Conservation (phyloP, 805 yeast genomes). For the Komagataella mondaviorum region DNA sequence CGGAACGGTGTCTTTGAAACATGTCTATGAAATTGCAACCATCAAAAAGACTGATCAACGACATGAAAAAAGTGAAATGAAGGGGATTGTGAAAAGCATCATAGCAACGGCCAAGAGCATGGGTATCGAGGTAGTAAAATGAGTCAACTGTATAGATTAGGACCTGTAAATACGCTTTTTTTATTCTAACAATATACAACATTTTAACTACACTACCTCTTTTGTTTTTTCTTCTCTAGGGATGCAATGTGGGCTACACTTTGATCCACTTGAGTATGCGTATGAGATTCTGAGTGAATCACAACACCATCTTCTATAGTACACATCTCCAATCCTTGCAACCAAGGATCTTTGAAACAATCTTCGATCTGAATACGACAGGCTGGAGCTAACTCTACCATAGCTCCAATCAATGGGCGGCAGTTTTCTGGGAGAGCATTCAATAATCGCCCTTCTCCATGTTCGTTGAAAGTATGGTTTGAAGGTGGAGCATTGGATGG, state of each 20-base stretch:
- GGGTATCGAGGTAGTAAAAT: constrained; percentile 75
- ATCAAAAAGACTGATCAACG: constrained; percentile 79
- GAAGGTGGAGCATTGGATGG: background rate
- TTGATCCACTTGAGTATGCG: constrained; percentile 83
- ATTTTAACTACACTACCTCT: background rate
- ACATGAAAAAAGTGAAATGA: constrained; percentile 56
- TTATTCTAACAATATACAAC: background rate
- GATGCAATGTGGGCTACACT: constrained; percentile 93
- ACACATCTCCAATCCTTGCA: constrained; percentile 55
- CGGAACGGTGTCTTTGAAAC: constrained; percentile 55
- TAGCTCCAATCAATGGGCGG: constrained; percentile 51
- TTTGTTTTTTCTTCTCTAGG: constrained; percentile 68
- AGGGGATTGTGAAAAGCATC: constrained; percentile 69
- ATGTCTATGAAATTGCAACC: constrained; percentile 88
- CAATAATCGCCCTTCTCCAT: constrained; percentile 61
- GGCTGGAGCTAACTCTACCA: constrained; percentile 81
- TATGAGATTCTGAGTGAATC: constrained; percentile 44
- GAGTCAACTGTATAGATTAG: constrained; percentile 4
- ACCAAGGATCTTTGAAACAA: constrained; percentile 62
- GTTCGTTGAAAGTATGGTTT: constrained; percentile 48
- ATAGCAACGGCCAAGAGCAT: constrained; percentile 81
- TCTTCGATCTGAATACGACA: constrained; percentile 75
- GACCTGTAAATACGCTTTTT: background rate
- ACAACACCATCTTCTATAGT: constrained; percentile 27
- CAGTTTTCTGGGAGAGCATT: constrained; percentile 61